Base-by-base conservation (phyloP, 805 yeast species). In the Ogataea saltuana region DNA sequence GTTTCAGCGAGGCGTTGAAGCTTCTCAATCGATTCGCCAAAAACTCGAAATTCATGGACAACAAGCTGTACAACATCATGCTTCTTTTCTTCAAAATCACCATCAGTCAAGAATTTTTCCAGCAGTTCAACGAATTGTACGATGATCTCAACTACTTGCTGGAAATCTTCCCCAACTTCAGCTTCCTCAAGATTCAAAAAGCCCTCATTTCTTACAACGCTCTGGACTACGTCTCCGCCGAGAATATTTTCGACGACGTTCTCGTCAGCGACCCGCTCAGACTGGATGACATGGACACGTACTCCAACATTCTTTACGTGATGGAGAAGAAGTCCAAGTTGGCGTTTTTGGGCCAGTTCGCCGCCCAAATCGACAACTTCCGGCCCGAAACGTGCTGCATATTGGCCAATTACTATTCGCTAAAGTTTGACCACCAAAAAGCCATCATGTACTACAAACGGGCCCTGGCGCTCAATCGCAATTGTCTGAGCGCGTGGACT, bases 361-460 rank as follows among this genome's bases (percentile, higher is more conserved):
- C 95, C 0, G 75, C 85, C 1, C 80, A 80, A 36, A 78, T 89
- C 8, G 97, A 93, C 64, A 83, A 80, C 58, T 88, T 87, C 61
- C 74, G 97, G 41, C 90, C 97, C 0, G 99, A 93, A 61, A 86
- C 97, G 1, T 90, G 97, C 64, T 89, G 97, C 58, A 85, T 93
- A 18, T 74, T 90, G 19, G 99, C 97, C 2, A 93, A 93, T 64
- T 91, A 88, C 65, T 90, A 90, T 63, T 86, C 96, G 26, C 75
- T 93, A 63, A 82, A 85, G 54, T 87, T 89, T 49, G 96, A 93
- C 54, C 99, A 93, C 64, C 97, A 89, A 61, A 87, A 86, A 64
- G 95, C 99, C 0, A 88, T 93, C 47, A 80, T 85, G 80, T 89
- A 88, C 65, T 93, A 90, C 59, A 84, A 88, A 54, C 74, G 98